Percentiles rank a stretch among this genome's conserved stretches.
Evolutionary conservation across 306 rosid species (phyloP).

Genomic region (Arachis hypogaea): DNA sequence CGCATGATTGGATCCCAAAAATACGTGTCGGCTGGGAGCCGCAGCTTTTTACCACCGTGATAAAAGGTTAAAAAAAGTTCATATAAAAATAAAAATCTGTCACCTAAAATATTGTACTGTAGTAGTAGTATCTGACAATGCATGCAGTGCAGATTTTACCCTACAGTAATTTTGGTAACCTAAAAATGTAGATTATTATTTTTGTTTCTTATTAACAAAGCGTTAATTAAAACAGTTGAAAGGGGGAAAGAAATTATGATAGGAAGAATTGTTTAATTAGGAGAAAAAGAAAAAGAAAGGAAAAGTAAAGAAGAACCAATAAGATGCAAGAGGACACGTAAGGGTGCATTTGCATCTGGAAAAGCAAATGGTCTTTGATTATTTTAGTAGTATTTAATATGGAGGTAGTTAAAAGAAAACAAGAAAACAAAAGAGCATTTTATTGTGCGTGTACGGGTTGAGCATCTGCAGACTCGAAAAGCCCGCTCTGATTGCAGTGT

Average conservation of each 20-base stretch:
- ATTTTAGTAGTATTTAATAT: background rate
- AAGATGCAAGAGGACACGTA: slow-evolving; percentile 28
- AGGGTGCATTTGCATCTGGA: slow-evolving; percentile 8
- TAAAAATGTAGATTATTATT: no score
- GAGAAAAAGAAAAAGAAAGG: background rate
- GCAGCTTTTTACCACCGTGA: slow-evolving; percentile 18
- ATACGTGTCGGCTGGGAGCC: slow-evolving; percentile 37
- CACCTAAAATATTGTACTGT: no score
- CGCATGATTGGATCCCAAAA: slow-evolving; percentile 61
- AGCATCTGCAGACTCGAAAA: slow-evolving; percentile 31
- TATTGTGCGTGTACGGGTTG: slow-evolving; percentile 42
- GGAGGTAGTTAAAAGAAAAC: background rate
- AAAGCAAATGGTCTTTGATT: slow-evolving; percentile 25
- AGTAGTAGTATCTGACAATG: no score
- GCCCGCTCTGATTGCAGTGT: slow-evolving; percentile 41
- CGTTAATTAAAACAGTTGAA: no score
- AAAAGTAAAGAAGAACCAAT: slow-evolving; percentile 22
- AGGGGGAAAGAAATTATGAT: no score
- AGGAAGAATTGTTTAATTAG: no score
- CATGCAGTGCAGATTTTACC: no score
- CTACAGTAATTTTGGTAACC: no score
- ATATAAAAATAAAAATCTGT: no score
- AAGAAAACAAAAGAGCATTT: slow-evolving; percentile 29
- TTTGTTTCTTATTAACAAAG: no score
- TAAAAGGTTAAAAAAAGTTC: slow-evolving; percentile 26